phyloP scores from a whole-genome alignment of 345 rosid genomes.

The Acer campestre region DNA sequence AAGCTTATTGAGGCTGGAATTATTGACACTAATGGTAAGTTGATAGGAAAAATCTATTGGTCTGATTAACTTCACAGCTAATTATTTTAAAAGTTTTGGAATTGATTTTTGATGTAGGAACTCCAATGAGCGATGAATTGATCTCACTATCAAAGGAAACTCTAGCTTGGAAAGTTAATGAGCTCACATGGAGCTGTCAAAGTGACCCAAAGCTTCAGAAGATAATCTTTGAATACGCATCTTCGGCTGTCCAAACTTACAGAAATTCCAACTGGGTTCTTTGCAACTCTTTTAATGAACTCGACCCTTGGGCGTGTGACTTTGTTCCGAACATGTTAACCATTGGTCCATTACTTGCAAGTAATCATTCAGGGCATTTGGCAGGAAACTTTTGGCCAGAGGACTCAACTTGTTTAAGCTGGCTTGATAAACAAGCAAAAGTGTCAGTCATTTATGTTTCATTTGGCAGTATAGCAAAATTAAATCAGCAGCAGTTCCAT shows the following conservation, averaged over 20 bases:
- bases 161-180: slow-evolving; percentile 21
- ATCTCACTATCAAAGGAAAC: slow-evolving; percentile 20
- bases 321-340: slow-evolving; percentile 27
- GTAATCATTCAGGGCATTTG: not conserved
- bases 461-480: slow-evolving; percentile 37
- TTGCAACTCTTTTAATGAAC: slow-evolving; percentile 32
- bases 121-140: slow-evolving; percentile 1
- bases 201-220: not conserved
- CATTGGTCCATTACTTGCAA: slow-evolving; percentile 34
- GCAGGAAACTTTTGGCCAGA: slow-evolving; percentile 30
- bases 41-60: not conserved
- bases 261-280: slow-evolving; percentile 21
- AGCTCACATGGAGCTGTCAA: slow-evolving; percentile 27
- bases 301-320: slow-evolving; percentile 23
- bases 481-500: slow-evolving; percentile 29
- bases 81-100: not conserved
- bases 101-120: slow-evolving; percentile 18
- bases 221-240: not conserved
- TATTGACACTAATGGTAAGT: slow-evolving; percentile 28
- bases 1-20: slow-evolving; percentile 23
- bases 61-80: not conserved
- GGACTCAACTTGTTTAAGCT: slow-evolving; percentile 34
- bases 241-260: not conserved
- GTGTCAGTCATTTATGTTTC: slow-evolving; percentile 50
- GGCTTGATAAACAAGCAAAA: slow-evolving; percentile 45